Conservation (phyloP, 768 basidiomycete species). For the Pleurotus tuber-regium region DNA sequence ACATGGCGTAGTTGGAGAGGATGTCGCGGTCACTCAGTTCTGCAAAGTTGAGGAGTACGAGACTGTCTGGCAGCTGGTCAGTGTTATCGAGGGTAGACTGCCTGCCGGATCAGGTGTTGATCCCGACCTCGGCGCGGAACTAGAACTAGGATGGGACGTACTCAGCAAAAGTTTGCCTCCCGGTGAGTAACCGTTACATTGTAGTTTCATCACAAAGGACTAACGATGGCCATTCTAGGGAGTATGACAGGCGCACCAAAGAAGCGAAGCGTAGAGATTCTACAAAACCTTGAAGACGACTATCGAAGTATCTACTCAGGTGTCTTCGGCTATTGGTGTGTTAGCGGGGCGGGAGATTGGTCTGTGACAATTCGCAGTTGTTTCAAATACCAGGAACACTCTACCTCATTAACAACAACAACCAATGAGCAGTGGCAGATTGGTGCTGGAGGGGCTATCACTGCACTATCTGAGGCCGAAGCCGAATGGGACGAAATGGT, state of each 20-base stretch:
- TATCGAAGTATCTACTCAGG: conserved; percentile 87
- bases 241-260: conserved; percentile 99
- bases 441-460: conserved; percentile 96
- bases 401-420: not conserved
- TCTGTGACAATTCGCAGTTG: conserved; percentile 93
- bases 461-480: conserved; percentile 81
- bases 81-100: conserved; percentile 80
- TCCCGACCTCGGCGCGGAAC: conserved; percentile 32
- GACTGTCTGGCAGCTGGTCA: conserved; percentile 94
- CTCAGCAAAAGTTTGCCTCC: conserved; percentile 81
- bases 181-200: conserved; percentile 55
- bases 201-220: no score
- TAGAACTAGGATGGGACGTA: conserved; percentile 80
- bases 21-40: conserved; percentile 81
- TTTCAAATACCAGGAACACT: conserved; percentile 54
- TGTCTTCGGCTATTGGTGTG: conserved; percentile 89
- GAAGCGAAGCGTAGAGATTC: conserved; percentile 87
- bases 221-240: conserved; percentile 44
- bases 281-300: conserved; percentile 72
- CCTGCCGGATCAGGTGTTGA: conserved; percentile 25
- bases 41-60: conserved; percentile 89
- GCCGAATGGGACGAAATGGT: conserved; percentile 95
- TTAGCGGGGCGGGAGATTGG: conserved; percentile 88
- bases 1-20: conserved; percentile 76
- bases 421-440: conserved; percentile 63